phyloP scores from a whole-genome alignment of 2,329 filamentous ascomycete genomes.

The Beauveria varroae region DNA sequence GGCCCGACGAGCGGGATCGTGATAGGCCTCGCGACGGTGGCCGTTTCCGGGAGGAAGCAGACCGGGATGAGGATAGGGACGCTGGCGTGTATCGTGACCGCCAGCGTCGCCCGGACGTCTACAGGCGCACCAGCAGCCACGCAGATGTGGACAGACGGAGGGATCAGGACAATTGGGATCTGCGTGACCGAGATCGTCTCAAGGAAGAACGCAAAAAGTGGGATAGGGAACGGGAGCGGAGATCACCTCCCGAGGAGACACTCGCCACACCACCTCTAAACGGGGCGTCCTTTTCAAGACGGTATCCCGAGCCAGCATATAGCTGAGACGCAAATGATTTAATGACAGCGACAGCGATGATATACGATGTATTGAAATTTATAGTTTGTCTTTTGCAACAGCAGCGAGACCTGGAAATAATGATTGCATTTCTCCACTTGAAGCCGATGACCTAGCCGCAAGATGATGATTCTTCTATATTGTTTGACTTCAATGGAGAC shows the following conservation, averaged over 20 bases:
- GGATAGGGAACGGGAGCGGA: constrained; percentile 21
- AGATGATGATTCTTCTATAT: neutral
- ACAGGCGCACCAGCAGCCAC: constrained; percentile 42
- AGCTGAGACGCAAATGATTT: constrained; percentile 15
- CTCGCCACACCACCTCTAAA: constrained; percentile 21
- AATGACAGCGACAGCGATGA: neutral
- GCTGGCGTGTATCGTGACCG: constrained; percentile 23
- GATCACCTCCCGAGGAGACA: constrained; percentile 24
- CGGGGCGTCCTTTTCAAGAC: constrained; percentile 26
- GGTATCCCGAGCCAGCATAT: constrained; percentile 31
- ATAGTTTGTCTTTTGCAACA: neutral
- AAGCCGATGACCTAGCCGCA: neutral
- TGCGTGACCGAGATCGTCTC: constrained; percentile 24
- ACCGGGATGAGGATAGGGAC: constrained; percentile 26
- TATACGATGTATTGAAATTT: neutral
- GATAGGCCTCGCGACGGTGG: constrained; percentile 27
- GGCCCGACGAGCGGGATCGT: constrained; percentile 33
- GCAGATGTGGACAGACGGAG: constrained; percentile 39
- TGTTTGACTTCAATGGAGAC: neutral
- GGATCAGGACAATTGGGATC: constrained; percentile 27
- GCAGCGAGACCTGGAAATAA: neutral
- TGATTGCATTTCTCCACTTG: neutral
- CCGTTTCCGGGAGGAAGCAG: constrained; percentile 23
- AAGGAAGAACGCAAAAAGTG: constrained; percentile 28
- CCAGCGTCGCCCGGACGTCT: constrained; percentile 31